Base-by-base conservation (phyloP, 208 protist genomes). In the Leishmania aethiopica region DNA sequence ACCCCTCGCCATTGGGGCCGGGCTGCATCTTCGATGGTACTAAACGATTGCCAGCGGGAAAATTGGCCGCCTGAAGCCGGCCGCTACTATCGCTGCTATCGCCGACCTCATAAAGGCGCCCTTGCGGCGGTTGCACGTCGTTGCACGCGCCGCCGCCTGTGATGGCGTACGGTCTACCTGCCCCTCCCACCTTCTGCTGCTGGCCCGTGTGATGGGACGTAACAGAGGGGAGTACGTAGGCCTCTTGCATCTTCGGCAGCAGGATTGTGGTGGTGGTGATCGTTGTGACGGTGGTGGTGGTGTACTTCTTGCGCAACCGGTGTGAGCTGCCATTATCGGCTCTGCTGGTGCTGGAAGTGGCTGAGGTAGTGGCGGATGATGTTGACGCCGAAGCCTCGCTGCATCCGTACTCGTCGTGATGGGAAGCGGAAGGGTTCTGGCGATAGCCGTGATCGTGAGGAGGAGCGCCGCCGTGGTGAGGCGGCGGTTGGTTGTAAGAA, bases 211-310 rank as follows among this genome's bases (percentile, higher is more conserved):
- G 71, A 51, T 87, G 77, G 17, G 81, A 47, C 8, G 89, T 87
- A 15, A 78, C 62, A 35, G 82, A 75, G 19, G 80, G 81, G 15
- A 87, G 66, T 4, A 86, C 60, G 49, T 84, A 70, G 19, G 83
- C 86, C 75, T 91, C 88, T 53, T 90, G 87, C 78, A 88, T 90
- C 32, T 84, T 81, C 32, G 92, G 92, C 25, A 96, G 83, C 55
- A 94, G 40, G 49, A 96, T 91, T 5, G 85, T 86, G 37, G 92
- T 96, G 3, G 88, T 93, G 5, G 92, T 96, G 19, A 92, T 83
- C 19, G 90, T 94, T 11, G 90, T 96, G 67, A 96, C 86, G 7
- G 91, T 94, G 28, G 92, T 96, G 22, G 88, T 93, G 10, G 84
- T 89, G 77, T 93, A 94, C 84, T 93, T 93, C 83, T 92, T 95